Conservation (phyloP, 208 protist species). For the Herpetomonas samuelpessoai region DNA sequence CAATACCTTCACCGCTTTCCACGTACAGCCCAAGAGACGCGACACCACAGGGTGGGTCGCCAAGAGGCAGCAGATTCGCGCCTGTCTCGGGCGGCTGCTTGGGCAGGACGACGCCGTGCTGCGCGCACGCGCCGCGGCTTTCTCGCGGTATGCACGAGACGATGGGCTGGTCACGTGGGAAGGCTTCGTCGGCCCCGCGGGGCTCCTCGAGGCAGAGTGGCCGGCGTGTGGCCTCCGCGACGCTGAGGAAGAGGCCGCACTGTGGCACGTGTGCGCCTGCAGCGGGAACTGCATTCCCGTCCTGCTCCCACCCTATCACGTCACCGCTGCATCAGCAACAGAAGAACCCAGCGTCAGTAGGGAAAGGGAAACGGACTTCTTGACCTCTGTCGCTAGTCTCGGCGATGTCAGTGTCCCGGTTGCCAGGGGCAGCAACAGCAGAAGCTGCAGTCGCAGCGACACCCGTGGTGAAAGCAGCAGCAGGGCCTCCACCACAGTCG, state of each 20-base stretch:
- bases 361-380: no score
- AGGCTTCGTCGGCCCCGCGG: background rate
- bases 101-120: background rate
- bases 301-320: no score
- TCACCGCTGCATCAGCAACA: no score
- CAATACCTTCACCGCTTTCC: no score
- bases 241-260: background rate
- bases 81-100: background rate
- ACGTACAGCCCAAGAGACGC: no score
- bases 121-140: background rate
- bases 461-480: no score
- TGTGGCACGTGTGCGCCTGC: background rate
- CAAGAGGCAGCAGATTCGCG: background rate
- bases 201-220: background rate
- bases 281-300: background rate
- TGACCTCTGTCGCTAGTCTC: no score
- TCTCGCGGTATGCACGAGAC: background rate
- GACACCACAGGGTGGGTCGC: background rate
- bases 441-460: no score
- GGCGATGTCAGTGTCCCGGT: no score
- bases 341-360: no score
- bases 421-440: no score
- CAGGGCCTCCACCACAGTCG: no score
- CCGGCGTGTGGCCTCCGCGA: background rate
- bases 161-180: background rate